Evolutionary conservation across 441 rosid species (phyloP), one percentile per base, ranked within the genome.

Genomic region (Pelargonium cotyledonis): DNA sequence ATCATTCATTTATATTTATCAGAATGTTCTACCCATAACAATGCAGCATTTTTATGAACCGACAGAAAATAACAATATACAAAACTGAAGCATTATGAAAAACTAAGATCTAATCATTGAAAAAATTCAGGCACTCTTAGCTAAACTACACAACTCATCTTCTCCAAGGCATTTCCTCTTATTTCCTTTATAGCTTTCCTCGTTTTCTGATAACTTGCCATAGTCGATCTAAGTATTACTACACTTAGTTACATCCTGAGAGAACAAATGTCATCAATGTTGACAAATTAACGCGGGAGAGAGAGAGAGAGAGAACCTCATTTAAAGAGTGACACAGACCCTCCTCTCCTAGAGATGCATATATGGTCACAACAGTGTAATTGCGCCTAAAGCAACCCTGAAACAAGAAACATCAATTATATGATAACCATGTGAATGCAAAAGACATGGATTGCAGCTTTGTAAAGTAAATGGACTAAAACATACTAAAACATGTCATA

Each of bases 311-410:
- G 60, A 70, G 53, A 63, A 91, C 99, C 96, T 95, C 98, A 77
- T 92, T 95, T 71, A 95, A 80, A 1, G 99, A 95, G 76, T 92
- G 90, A 76, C 98, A 90, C 7, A 95, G 79, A 72, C 98, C 99
- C 75, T 92, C 95, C 74, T 95, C 96, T 53, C 98, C 99, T 63
- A 95, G 61, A 75, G 99, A 92, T 44, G 98, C 80, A 78, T 95
- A 95, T 66, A 95, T 92, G 62, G 99, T 95, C 65, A 92, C 97
- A 68, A 95, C 99, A 44, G 95, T 82, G 72, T 85, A 78, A 64
- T 90, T 92, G 67, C 90, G 84, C 80, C 98, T 87, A 76, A 95
- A 95, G 84, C 98, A 95, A 63, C 89, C 96, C 98, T 95, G 81
- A 31, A 65, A 80, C 68, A 71, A 62, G 58, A 73, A 80, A 55